Conservation (phyloP, 176 grass and related monocot species). For the Aegilops umbellulata region DNA sequence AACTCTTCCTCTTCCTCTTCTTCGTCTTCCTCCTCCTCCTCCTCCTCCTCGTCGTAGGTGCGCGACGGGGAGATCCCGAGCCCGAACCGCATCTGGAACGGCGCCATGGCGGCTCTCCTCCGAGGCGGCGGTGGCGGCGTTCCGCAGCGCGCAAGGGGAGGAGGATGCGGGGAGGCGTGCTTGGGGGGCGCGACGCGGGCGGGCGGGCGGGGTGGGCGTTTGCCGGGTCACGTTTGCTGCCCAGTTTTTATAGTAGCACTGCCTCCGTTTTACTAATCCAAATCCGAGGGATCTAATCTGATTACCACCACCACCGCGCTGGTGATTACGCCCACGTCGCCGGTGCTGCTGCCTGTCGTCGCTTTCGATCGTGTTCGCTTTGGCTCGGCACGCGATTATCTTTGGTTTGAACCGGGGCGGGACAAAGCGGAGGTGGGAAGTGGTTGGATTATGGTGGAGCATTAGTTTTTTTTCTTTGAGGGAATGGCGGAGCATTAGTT, state of each 20-base stretch:
- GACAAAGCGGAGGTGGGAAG: neutral
- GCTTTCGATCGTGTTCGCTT: neutral
- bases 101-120: conserved; percentile 45
- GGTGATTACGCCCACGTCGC: conserved; percentile 18
- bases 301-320: neutral
- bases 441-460: conserved; percentile 35
- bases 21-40: neutral
- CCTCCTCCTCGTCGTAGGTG: conserved; percentile 41
- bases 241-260: conserved; percentile 21
- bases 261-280: neutral
- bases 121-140: neutral
- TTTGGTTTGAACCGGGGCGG: conserved; percentile 3
- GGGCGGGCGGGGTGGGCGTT: neutral
- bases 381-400: neutral
- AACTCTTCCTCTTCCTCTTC: conserved; percentile 14
- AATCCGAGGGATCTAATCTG: neutral
- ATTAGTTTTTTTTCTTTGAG: too few species aligned
- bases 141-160: neutral
- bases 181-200: neutral
- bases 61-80: conserved; percentile 52
- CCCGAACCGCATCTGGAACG: conserved; percentile 65
- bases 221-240: conserved; percentile 13
- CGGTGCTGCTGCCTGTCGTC: neutral
- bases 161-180: neutral
- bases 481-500: conserved; percentile 22